These are phyloP conservation scores for Stemphylium beticola DNA, from an alignment of 2,329 filamentous ascomycete genomes.

Conservation along the genomic window DNA sequence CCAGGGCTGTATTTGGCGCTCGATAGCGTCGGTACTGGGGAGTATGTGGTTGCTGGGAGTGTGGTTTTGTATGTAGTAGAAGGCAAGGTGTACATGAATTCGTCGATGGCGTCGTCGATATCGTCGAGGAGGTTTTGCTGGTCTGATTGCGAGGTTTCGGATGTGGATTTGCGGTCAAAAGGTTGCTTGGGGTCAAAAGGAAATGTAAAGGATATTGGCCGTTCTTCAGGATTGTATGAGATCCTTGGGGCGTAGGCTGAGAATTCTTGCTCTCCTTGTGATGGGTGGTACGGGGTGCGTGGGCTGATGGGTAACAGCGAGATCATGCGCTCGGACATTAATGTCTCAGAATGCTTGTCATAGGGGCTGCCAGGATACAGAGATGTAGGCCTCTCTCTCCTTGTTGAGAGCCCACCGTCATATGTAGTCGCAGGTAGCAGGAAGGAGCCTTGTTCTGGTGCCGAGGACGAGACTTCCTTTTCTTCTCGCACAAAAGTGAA, in stretches of 20 bases:
- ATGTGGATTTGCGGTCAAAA: conserved; percentile 22
- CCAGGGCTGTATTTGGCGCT: conserved; percentile 16
- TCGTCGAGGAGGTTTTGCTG: conserved; percentile 28
- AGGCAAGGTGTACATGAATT: conserved; percentile 27
- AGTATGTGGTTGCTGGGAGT: conserved; percentile 24
- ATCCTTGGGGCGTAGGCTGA: conserved; percentile 6
- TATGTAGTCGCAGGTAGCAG: conserved; percentile 34
- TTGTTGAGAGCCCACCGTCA: conserved; percentile 16
- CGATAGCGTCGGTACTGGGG: conserved; percentile 5
- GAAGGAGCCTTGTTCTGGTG: conserved; percentile 21
- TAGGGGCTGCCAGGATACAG: conserved; percentile 13
- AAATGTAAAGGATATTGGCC: conserved; percentile 25
- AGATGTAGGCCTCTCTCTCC: conserved; percentile 18
- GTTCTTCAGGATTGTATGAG: conserved; percentile 20
- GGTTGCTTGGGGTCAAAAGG: conserved; percentile 18
- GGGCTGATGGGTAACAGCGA: conserved; percentile 15
- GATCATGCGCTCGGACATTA: conserved; percentile 2
- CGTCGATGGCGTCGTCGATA: conserved; percentile 36
- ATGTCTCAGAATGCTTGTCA: neutral
- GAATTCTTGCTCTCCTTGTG: conserved; percentile 1
- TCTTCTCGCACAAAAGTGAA: conserved; percentile 21
- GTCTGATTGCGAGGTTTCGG: conserved; percentile 10
- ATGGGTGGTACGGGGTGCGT: neutral
- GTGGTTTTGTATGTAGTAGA: conserved; percentile 16
- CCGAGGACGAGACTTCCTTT: conserved; percentile 15